Evolutionary conservation across 495 filamentous ascomycete genomes (phyloP).

Genomic region (Stereocaulon alpinum): DNA sequence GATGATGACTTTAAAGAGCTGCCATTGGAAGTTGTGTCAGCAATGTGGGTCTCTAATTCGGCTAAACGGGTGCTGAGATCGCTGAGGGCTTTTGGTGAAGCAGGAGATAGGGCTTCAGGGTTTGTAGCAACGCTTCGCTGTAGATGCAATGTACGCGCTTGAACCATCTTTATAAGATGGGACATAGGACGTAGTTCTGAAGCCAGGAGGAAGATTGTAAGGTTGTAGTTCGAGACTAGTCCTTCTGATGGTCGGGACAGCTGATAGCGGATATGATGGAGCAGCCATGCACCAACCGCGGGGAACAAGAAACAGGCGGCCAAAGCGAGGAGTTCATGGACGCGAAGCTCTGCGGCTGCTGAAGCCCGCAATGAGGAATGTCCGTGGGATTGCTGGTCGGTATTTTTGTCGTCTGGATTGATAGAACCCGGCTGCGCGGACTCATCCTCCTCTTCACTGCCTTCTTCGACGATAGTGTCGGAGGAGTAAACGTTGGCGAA

Average conservation of each 20-base stretch:
- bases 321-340: slow-evolving; percentile 65
- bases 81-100: slow-evolving; percentile 37
- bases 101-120: slow-evolving; percentile 31
- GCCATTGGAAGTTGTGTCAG: slow-evolving; percentile 30
- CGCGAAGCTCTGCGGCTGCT: slow-evolving; percentile 56
- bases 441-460: slow-evolving; percentile 36
- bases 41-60: slow-evolving; percentile 55
- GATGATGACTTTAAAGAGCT: slow-evolving; percentile 20
- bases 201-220: slow-evolving; percentile 86
- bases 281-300: slow-evolving; percentile 61
- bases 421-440: slow-evolving; percentile 14
- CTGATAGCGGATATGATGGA: slow-evolving; percentile 63
- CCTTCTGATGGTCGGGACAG: slow-evolving; percentile 77
- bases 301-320: slow-evolving; percentile 72
- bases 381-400: slow-evolving; percentile 14
- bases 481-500: slow-evolving; percentile 12
- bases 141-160: slow-evolving; percentile 69
- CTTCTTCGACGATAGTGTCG: slow-evolving; percentile 40
- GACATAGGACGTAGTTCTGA: slow-evolving; percentile 73
- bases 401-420: slow-evolving; percentile 3
- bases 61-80: slow-evolving; percentile 56
- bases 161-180: slow-evolving; percentile 71
- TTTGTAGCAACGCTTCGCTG: slow-evolving; percentile 59
- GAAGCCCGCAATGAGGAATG: slow-evolving; percentile 7
- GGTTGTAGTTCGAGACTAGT: slow-evolving; percentile 80